Conservation (phyloP, 495 filamentous ascomycete genomes). For the Lophiotrema nucula region DNA sequence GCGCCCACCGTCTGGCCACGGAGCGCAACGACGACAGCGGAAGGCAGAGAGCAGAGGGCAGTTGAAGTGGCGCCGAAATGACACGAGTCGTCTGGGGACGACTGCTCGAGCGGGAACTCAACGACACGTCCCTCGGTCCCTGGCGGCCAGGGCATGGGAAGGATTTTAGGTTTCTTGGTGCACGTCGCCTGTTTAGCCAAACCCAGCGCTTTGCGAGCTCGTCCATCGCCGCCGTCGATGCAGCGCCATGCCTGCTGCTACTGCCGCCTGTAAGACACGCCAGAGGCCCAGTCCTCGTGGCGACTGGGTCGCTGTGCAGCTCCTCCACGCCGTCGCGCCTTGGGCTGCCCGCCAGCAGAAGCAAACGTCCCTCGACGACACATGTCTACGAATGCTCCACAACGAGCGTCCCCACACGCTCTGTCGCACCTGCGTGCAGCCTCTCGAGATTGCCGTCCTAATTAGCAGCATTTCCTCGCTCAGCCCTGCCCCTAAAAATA, state of each 20-base stretch:
- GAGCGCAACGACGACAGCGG: neutral
- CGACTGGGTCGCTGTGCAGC: neutral
- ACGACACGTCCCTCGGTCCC: no score
- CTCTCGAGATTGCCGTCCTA: no score
- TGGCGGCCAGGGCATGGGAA: neutral
- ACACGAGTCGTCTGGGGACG: no score
- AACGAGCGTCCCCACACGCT: no score
- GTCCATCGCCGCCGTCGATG: neutral
- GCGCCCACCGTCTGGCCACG: neutral
- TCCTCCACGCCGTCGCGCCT: conserved; percentile 2
- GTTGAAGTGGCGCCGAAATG: neutral
- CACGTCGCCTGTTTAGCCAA: conserved; percentile 16
- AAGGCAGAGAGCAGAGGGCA: neutral
- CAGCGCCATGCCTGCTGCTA: conserved; percentile 9
- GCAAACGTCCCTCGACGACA: neutral
- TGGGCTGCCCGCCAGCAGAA: neutral
- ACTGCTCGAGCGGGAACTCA: no score
- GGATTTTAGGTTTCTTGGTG: conserved; percentile 19
- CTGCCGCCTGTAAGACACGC: conserved; percentile 13
- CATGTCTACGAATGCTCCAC: no score
- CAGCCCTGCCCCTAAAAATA: neutral
- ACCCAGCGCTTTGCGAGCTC: conserved; percentile 17
- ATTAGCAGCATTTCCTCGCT: no score
- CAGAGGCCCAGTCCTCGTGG: neutral
- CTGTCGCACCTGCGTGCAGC: no score